phyloP scores from a whole-genome alignment of 1,139 yeast species.

The Barnettozyma hawaiiensis region DNA sequence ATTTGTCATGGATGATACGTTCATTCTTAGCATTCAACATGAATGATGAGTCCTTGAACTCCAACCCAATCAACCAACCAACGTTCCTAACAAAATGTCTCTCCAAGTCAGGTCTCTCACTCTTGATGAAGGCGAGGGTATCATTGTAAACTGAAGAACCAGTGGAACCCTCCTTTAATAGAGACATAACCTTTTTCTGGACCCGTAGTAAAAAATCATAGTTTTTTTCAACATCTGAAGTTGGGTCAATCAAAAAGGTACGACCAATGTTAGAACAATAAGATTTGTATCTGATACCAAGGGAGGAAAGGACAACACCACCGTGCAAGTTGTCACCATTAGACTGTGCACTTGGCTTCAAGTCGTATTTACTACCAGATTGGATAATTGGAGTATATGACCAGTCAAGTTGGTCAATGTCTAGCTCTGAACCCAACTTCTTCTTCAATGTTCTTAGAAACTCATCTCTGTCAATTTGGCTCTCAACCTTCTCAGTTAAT shows the following conservation, averaged over 20 bases:
- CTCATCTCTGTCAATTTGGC: conserved; percentile 70
- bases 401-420: conserved; percentile 81
- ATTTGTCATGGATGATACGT: conserved; percentile 62
- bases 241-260: conserved; percentile 87
- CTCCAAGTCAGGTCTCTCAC: conserved; percentile 58
- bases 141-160: conserved; percentile 65
- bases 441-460: conserved; percentile 48
- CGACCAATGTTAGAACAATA: conserved; percentile 88
- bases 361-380: conserved; percentile 81
- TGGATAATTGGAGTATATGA: conserved; percentile 90
- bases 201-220: conserved; percentile 71
- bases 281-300: conserved; percentile 83
- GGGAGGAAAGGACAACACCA: conserved; percentile 77
- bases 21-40: conserved; percentile 72
- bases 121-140: conserved; percentile 52
- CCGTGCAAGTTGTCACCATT: conserved; percentile 59
- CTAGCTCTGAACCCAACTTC: conserved; percentile 60
- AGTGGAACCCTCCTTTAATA: conserved; percentile 61
- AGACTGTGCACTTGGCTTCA: conserved; percentile 81
- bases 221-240: conserved; percentile 69
- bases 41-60: conserved; percentile 76
- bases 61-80: conserved; percentile 90
- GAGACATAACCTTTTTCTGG: conserved; percentile 54
- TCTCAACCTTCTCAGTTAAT: conserved; percentile 72
- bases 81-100: conserved; percentile 68